Evolutionary conservation across 2,329 filamentous ascomycete genomes (phyloP), one percentile per base, ranked within the genome.

Genomic region (Aureobasidium sp.): DNA sequence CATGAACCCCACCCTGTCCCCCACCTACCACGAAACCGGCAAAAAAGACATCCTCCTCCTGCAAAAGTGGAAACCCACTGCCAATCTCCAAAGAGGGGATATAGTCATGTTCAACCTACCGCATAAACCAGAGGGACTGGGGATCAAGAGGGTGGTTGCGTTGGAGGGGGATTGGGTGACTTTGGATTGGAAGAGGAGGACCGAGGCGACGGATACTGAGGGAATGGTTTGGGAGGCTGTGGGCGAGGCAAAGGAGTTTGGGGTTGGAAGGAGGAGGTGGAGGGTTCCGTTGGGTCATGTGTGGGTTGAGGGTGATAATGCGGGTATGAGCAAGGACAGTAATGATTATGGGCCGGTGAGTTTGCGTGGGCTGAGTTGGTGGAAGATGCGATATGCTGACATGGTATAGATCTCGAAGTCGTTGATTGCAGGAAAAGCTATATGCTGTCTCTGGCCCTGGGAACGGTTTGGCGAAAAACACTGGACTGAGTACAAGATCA

Each of bases 271-370:
- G 67, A 70, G 73, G 1, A 72, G 67, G 63, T 72, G 89, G 49
- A 81, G 82, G 65, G 84, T 99, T 25, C 93, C 92, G 5, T 82
- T 82, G 65, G 91, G 91, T 20, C 92, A 97, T 77, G 82, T 97
- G 31, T 99, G 94, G 94, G 85, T 99, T 0, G 93, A 97, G 73
- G 94, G 94, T 1, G 94, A 99, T 72, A 91, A 88, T 69, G 83
- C 84, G 68, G 81, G 83, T 56, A 83, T 84, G 68, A 90, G 85
- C 61, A 74, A 87, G 64, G 94, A 99, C 76, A 96, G 91, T 74
- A 96, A 96, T 75, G 85, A 85, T 14, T 97, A 95, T 74, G 94
- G 94, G 0, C 91, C 94, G 5, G 73, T 81, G 47, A 70, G 72
- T 64, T 22, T 34, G 27, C 15, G 12, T 6, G 1, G 1, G 29